Evolutionary conservation across 2,329 filamentous ascomycete genomes (phyloP).

Genomic region (Pestalotiopsis fici): DNA sequence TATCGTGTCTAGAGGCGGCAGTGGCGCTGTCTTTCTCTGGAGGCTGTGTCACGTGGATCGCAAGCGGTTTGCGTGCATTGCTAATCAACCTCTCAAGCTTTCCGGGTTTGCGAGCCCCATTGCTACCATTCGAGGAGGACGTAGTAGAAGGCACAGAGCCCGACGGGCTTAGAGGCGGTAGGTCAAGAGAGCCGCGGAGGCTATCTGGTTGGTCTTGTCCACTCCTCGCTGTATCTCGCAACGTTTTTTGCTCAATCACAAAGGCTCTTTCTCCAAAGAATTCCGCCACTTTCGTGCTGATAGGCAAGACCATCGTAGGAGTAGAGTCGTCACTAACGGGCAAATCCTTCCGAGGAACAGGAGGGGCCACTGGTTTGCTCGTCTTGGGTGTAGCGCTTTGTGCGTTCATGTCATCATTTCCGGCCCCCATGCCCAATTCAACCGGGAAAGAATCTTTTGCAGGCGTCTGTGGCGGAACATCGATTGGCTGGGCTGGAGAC

Average conservation of each 20-base stretch:
- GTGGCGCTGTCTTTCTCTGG: slow-evolving; percentile 20
- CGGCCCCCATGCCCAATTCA: background rate
- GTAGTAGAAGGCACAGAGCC: slow-evolving; percentile 27
- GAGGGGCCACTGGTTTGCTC: slow-evolving; percentile 25
- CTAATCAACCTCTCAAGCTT: slow-evolving; percentile 42
- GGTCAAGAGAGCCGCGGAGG: slow-evolving; percentile 6
- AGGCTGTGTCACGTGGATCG: slow-evolving; percentile 33
- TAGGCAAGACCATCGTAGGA: background rate
- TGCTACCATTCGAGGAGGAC: slow-evolving; percentile 35
- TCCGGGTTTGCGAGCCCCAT: slow-evolving; percentile 33
- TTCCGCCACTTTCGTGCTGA: background rate
- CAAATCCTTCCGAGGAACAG: slow-evolving; percentile 36
- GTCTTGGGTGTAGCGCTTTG: background rate
- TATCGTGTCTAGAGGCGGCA: slow-evolving; percentile 16
- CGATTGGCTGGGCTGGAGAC: slow-evolving; percentile 11
- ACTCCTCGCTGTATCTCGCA: slow-evolving; percentile 17
- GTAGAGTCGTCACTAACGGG: background rate
- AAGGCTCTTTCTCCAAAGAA: background rate
- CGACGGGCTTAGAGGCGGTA: slow-evolving; percentile 26
- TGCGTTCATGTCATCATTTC: slow-evolving; percentile 4
- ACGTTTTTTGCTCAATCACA: slow-evolving; percentile 10
- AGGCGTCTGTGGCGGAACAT: slow-evolving; percentile 1
- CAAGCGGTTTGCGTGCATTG: slow-evolving; percentile 29
- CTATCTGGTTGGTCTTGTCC: background rate
- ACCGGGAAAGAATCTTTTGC: background rate